Percentiles rank a stretch among this genome's conserved stretches.
Evolutionary conservation across 768 basidiomycete species (phyloP).

Genomic region (Mycena venus): DNA sequence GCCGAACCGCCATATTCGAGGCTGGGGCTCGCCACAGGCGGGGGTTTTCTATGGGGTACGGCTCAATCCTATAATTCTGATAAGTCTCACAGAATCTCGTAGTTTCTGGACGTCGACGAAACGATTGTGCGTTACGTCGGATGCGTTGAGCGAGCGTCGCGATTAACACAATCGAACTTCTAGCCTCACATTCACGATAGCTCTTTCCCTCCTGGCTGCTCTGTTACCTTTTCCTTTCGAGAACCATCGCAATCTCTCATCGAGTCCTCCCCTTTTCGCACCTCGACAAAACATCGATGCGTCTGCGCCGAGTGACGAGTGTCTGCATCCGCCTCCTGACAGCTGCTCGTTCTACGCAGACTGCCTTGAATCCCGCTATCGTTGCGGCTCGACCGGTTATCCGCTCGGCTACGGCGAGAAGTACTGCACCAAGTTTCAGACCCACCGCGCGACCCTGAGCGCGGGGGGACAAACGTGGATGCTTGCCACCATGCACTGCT

Average conservation of each 20-base stretch:
- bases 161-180: not conserved
- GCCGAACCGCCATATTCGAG: too few relatives aligned
- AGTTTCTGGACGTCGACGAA: not conserved
- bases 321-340: slow-evolving; percentile 49
- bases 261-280: not conserved
- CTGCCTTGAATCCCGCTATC: slow-evolving; percentile 59
- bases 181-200: not conserved
- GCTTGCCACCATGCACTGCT: slow-evolving; percentile 59
- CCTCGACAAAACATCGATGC: not conserved
- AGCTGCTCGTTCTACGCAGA: slow-evolving; percentile 59
- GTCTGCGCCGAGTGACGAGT: slow-evolving; percentile 26
- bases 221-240: not conserved
- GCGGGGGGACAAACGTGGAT: slow-evolving; percentile 56
- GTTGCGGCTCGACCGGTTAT: slow-evolving; percentile 60
- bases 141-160: not conserved
- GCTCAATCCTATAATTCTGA: too few relatives aligned
- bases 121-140: slow-evolving; percentile 6
- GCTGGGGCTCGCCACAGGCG: too few relatives aligned
- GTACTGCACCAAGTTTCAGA: slow-evolving; percentile 55
- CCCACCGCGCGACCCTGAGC: slow-evolving; percentile 44
- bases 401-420: slow-evolving; percentile 57
- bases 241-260: not conserved
- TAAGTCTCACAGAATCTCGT: not conserved
- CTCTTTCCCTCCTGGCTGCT: not conserved
- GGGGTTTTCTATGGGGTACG: not conserved